Percentiles rank a stretch among this genome's conserved stretches.
These are phyloP conservation scores for Metarhizium robertsii DNA, from an alignment of 2,329 filamentous ascomycete species.

Conservation along the genomic window DNA sequence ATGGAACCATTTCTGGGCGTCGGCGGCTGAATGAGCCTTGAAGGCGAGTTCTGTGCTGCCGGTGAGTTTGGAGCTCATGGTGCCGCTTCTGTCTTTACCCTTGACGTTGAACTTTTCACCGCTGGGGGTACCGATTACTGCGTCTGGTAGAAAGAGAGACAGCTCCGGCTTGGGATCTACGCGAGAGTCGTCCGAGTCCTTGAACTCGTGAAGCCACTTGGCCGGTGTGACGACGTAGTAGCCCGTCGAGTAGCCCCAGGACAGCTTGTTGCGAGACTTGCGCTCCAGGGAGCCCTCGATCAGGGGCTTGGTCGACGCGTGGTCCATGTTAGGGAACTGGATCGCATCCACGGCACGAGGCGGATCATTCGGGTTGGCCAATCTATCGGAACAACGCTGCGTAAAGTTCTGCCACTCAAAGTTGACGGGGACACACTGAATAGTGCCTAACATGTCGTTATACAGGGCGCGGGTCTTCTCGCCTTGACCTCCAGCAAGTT, in stretches of 20 bases:
- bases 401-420: slow-evolving; percentile 90
- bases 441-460: slow-evolving; percentile 67
- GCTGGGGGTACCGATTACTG: slow-evolving; percentile 59
- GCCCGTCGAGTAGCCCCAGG: slow-evolving; percentile 64
- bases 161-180: slow-evolving; percentile 75
- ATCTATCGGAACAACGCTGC: slow-evolving; percentile 56
- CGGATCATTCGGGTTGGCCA: slow-evolving; percentile 69
- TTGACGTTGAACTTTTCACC: slow-evolving; percentile 90
- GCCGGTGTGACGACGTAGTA: slow-evolving; percentile 89
- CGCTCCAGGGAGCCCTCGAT: slow-evolving; percentile 85
- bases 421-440: slow-evolving; percentile 69
- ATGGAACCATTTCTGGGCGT: slow-evolving; percentile 79
- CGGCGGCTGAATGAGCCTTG: slow-evolving; percentile 73
- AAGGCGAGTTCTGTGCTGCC: slow-evolving; percentile 74
- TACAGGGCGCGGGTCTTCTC: slow-evolving; percentile 77
- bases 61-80: slow-evolving; percentile 70
- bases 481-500: slow-evolving; percentile 68
- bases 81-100: slow-evolving; percentile 82
- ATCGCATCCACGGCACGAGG: slow-evolving; percentile 67
- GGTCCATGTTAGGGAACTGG: slow-evolving; percentile 81
- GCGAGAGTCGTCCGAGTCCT: slow-evolving; percentile 68
- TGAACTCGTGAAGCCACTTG: slow-evolving; percentile 92
- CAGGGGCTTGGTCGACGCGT: slow-evolving; percentile 67
- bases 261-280: slow-evolving; percentile 79
- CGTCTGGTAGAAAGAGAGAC: slow-evolving; percentile 87